phyloP scores from a whole-genome alignment of 495 filamentous ascomycete genomes.

The Peziza echinospora region DNA sequence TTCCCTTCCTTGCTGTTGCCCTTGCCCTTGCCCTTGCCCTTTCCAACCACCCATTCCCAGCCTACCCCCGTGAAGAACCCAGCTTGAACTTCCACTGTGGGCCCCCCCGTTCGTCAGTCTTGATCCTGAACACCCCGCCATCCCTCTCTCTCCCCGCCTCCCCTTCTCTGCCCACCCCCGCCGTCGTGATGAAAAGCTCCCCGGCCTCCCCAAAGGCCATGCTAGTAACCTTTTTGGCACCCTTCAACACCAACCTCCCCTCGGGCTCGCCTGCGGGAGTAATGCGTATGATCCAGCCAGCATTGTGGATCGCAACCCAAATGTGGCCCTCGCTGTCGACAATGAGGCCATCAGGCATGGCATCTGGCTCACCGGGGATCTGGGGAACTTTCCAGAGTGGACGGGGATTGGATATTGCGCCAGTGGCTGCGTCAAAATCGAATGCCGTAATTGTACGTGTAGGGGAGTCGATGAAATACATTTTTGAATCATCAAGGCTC shows the following conservation, averaged over 20 bases:
- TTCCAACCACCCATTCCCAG: not conserved
- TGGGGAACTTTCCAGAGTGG: conserved; percentile 45
- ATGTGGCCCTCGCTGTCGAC: conserved; percentile 51
- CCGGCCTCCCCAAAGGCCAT: conserved; percentile 39
- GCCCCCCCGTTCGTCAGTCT: conserved; percentile 42
- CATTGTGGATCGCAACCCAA: conserved; percentile 62
- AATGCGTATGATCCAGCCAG: conserved; percentile 43
- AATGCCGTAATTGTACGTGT: conserved; percentile 50
- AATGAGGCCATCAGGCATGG: conserved; percentile 53
- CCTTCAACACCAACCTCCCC: conserved; percentile 41
- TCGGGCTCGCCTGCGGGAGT: conserved; percentile 39
- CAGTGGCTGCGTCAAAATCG: conserved; percentile 44
- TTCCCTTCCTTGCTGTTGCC: too few relatives aligned
- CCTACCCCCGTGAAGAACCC: not conserved
- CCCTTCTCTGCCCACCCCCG: conserved; percentile 32
- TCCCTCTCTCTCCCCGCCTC: conserved; percentile 39
- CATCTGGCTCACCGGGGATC: conserved; percentile 29
- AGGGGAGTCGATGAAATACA: conserved; percentile 68
- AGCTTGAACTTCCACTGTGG: conserved; percentile 36
- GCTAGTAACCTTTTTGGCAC: conserved; percentile 51
- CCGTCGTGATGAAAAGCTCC: conserved; percentile 55
- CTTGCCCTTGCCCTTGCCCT: too few relatives aligned
- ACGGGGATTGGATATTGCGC: conserved; percentile 42
- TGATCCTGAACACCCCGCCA: conserved; percentile 43
- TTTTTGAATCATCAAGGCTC: conserved; percentile 43